These are phyloP conservation scores for Globisporangium spiculum DNA, from an alignment of 352 stramenopile species.

Conservation along the genomic window DNA sequence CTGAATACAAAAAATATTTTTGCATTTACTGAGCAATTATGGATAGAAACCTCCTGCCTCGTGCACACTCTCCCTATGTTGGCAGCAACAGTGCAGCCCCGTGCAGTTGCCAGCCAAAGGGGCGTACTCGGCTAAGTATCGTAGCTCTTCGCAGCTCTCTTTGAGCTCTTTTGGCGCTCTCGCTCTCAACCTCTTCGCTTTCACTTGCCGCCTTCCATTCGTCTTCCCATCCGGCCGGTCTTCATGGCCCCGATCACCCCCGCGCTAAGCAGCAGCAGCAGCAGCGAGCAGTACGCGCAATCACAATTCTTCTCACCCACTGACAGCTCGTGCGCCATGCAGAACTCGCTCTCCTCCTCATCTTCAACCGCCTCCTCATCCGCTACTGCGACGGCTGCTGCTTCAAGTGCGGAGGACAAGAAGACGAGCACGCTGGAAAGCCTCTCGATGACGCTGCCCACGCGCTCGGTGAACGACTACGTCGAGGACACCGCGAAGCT, in stretches of 20 bases:
- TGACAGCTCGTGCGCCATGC: slow-evolving; percentile 20
- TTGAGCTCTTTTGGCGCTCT: background rate
- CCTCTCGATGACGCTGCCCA: slow-evolving; percentile 67
- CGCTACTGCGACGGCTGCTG: background rate
- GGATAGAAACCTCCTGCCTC: background rate
- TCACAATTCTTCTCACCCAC: slow-evolving; percentile 7
- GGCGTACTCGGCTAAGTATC: slow-evolving; percentile 9
- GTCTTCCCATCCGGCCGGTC: slow-evolving; percentile 4
- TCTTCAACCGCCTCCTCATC: slow-evolving; percentile 1
- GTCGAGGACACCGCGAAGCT: slow-evolving; percentile 78
- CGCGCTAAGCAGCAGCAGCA: slow-evolving; percentile 17
- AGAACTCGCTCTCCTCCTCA: slow-evolving; percentile 28
- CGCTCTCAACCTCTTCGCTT: background rate
- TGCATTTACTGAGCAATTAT: background rate
- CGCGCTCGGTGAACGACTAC: slow-evolving; percentile 57
- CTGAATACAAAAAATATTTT: background rate
- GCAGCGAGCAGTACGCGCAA: slow-evolving; percentile 17
- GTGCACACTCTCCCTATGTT: background rate
- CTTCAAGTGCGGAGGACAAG: slow-evolving; percentile 3
- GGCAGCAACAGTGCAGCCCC: background rate
- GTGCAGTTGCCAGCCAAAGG: background rate
- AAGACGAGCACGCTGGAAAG: slow-evolving; percentile 26
- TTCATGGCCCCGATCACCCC: slow-evolving; percentile 43
- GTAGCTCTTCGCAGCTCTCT: slow-evolving; percentile 1
- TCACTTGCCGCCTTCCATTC: slow-evolving; percentile 18